Conservation (phyloP, 305 asterid genomes). For the Solanum hybrid region DNA sequence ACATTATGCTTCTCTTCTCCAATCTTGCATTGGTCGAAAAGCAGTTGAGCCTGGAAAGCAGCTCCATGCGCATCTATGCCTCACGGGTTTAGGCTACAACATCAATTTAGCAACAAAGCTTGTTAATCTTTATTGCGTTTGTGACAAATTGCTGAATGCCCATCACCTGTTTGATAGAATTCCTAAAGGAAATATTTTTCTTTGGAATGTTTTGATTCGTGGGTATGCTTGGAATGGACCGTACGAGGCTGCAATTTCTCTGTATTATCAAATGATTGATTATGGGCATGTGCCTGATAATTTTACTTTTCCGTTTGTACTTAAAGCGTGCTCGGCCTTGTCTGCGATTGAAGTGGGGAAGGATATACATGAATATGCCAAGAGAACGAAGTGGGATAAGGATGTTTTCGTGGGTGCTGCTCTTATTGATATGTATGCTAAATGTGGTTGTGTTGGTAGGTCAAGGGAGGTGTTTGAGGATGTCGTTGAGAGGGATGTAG, state of each 20-base stretch:
- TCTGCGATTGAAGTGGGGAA: slow-evolving; percentile 36
- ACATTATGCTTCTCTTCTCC: slow-evolving; percentile 31
- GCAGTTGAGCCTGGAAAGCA: slow-evolving; percentile 45
- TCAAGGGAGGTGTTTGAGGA: slow-evolving; percentile 43
- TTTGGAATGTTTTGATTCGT: slow-evolving; percentile 59
- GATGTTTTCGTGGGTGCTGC: slow-evolving; percentile 62
- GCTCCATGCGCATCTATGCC: slow-evolving; percentile 40
- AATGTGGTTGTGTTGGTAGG: slow-evolving; percentile 36
- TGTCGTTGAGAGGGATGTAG: slow-evolving; percentile 46
- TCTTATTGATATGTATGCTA: slow-evolving; percentile 52
- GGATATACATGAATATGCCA: slow-evolving; percentile 37
- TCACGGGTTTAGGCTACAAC: slow-evolving; percentile 27
- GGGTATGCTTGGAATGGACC: slow-evolving; percentile 71
- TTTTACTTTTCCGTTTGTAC: slow-evolving; percentile 55
- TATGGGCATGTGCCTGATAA: slow-evolving; percentile 49
- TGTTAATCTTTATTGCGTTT: slow-evolving; percentile 37
- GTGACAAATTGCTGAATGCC: slow-evolving; percentile 32
- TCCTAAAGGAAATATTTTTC: slow-evolving; percentile 40
- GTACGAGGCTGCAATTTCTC: slow-evolving; percentile 28
- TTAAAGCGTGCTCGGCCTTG: slow-evolving; percentile 60
- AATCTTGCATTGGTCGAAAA: slow-evolving; percentile 32
- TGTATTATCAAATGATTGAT: slow-evolving; percentile 37
- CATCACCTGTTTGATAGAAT: slow-evolving; percentile 49
- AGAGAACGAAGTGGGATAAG: slow-evolving; percentile 33
- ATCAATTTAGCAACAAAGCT: slow-evolving; percentile 40